Conservation (phyloP, 768 basidiomycete species). For the Trametes meyenii region DNA sequence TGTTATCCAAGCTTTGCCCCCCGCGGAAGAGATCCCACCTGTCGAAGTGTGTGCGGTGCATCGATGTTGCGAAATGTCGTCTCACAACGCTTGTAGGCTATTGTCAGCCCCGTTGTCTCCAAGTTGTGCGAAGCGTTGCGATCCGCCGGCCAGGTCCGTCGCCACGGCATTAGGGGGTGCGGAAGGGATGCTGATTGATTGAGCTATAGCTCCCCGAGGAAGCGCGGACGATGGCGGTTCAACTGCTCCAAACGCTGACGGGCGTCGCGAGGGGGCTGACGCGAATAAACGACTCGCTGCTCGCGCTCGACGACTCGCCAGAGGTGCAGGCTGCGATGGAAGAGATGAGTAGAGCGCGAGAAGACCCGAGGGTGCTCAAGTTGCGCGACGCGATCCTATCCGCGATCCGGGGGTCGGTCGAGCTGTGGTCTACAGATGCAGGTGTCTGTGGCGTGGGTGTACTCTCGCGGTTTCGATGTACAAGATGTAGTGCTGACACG, state of each 20-base stretch:
- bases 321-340: constrained; percentile 54
- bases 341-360: constrained; percentile 59
- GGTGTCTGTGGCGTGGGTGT: constrained; percentile 74
- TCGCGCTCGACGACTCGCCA: constrained; percentile 60
- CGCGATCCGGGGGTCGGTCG: constrained; percentile 61
- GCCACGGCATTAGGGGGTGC: neutral
- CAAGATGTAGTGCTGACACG: neutral
- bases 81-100: constrained; percentile 47
- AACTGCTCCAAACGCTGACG: constrained; percentile 78
- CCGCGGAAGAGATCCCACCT: constrained; percentile 75
- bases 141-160: constrained; percentile 52
- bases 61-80: neutral
- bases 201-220: constrained; percentile 71
- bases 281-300: constrained; percentile 67
- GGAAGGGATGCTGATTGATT: neutral
- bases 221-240: constrained; percentile 62
- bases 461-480: neutral
- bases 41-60: constrained; percentile 53
- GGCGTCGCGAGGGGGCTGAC: constrained; percentile 90
- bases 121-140: constrained; percentile 66
- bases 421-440: constrained; percentile 80
- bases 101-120: constrained; percentile 74
- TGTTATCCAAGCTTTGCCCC: constrained; percentile 88
- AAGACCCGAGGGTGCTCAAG: constrained; percentile 62
- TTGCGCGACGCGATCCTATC: constrained; percentile 69